Conservation (phyloP, 2,329 filamentous ascomycete genomes). For the Cladophialophora chaetospira region DNA sequence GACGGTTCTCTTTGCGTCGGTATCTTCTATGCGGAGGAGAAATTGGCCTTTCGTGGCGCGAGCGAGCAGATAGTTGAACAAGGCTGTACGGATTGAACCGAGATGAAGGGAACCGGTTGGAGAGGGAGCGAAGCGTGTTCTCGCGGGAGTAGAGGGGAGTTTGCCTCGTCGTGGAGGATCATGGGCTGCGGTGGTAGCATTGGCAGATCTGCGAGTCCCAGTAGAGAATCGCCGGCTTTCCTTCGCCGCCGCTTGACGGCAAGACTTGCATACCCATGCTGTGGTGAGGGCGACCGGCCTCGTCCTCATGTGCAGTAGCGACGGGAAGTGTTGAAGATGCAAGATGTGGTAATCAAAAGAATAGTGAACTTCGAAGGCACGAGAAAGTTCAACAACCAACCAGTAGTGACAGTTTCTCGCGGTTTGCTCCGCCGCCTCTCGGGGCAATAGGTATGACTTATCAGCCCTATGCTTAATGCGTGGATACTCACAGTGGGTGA, state of each 20-base stretch:
- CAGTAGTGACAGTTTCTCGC: constrained; percentile 2
- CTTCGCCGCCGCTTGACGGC: constrained; percentile 16
- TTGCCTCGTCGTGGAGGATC: constrained; percentile 35
- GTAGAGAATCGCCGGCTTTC: neutral
- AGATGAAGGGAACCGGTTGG: constrained; percentile 93
- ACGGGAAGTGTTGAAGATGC: constrained; percentile 1
- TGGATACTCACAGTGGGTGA: too few relatives aligned
- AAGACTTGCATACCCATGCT: constrained; percentile 27
- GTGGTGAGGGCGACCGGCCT: constrained; percentile 10
- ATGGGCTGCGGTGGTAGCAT: neutral
- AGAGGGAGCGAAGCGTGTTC: constrained; percentile 91
- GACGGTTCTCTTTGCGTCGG: constrained; percentile 78
- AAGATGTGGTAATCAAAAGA: constrained; percentile 21
- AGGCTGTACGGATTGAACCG: constrained; percentile 83
- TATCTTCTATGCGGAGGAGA: constrained; percentile 88
- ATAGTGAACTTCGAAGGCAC: constrained; percentile 15
- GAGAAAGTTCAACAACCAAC: constrained; percentile 21
- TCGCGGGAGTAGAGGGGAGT: constrained; percentile 60
- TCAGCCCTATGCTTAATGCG: too few relatives aligned
- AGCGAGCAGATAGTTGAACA: constrained; percentile 95
- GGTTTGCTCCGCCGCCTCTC: neutral
- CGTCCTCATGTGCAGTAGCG: constrained; percentile 20
- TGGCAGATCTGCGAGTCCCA: constrained; percentile 4
- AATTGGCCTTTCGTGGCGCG: constrained; percentile 87
- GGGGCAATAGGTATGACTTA: too few relatives aligned